Percentiles rank a stretch among this genome's conserved stretches.
Conservation (phyloP, 805 yeast species). For the Metschnikowia henanensis region DNA sequence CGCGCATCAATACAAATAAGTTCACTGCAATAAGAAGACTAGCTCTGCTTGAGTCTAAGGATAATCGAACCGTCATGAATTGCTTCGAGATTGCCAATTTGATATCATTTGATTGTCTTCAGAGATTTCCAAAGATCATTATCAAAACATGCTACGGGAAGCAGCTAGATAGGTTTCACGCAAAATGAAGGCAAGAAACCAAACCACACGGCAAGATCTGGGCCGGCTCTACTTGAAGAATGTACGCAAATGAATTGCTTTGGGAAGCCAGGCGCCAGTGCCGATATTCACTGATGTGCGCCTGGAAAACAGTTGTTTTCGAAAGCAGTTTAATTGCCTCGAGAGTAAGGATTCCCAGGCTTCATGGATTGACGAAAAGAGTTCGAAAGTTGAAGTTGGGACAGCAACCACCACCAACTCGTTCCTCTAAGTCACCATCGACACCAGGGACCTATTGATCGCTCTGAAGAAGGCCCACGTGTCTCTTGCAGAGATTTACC, state of each 20-base stretch:
- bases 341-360: conserved; percentile 37
- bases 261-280: conserved; percentile 12
- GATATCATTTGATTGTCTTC: too few species aligned
- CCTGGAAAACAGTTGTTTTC: conserved; percentile 48
- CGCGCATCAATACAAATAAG: too few species aligned
- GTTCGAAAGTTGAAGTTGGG: conserved; percentile 10
- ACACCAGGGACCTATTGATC: conserved; percentile 35
- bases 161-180: too few species aligned
- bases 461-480: conserved; percentile 15
- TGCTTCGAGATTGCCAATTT: too few species aligned
- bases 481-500: conserved; percentile 10
- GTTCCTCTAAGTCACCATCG: conserved; percentile 69
- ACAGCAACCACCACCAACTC: conserved; percentile 37
- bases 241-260: conserved; percentile 29
- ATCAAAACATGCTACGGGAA: too few species aligned
- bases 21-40: too few species aligned
- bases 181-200: conserved; percentile 12
- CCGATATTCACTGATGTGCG: conserved; percentile 37
- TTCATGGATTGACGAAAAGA: conserved; percentile 10
- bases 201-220: conserved; percentile 9
- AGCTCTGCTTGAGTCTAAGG: too few species aligned
- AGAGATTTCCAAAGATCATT: too few species aligned
- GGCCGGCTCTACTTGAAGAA: conserved; percentile 12
- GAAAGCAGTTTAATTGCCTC: conserved; percentile 51
- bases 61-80: too few species aligned